Evolutionary conservation across 805 yeast species (phyloP).

Genomic region (Candida bentonensis): DNA sequence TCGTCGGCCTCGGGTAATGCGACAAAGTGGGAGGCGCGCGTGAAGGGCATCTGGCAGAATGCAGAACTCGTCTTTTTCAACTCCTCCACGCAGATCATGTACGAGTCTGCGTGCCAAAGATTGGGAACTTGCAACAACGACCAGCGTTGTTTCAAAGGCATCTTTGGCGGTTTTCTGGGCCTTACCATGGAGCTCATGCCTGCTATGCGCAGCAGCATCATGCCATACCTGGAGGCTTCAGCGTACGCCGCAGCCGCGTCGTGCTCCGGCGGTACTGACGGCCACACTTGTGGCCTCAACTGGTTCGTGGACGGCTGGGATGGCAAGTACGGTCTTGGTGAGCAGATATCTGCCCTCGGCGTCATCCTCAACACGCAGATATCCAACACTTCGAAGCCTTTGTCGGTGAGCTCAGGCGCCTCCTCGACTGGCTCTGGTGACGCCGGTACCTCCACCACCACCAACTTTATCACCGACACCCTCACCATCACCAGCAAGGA

Average conservation of each 20-base stretch:
- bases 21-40: constrained; percentile 42
- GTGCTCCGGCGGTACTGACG: constrained; percentile 71
- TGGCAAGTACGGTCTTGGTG: constrained; percentile 62
- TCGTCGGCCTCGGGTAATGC: constrained; percentile 47
- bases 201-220: constrained; percentile 32
- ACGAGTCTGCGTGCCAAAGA: constrained; percentile 60
- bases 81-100: constrained; percentile 38
- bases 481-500: constrained; percentile 42
- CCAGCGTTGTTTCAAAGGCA: constrained; percentile 64
- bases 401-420: constrained; percentile 52
- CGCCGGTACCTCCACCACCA: constrained; percentile 35
- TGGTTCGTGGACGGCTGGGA: constrained; percentile 58
- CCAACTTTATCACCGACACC: constrained; percentile 12
- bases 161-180: constrained; percentile 50
- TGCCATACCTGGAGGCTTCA: constrained; percentile 32
- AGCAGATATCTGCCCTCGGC: constrained; percentile 70
- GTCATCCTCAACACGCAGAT: constrained; percentile 34
- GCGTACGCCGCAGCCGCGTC: constrained; percentile 63
- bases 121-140: constrained; percentile 44
- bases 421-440: constrained; percentile 51
- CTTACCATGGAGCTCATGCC: constrained; percentile 50
- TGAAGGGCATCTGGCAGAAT: constrained; percentile 31
- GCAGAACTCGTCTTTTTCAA: constrained; percentile 34
- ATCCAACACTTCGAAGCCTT: constrained; percentile 36
- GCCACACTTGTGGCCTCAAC: constrained; percentile 66